These are phyloP conservation scores for Kluyveromyces dobzhanskii DNA, from an alignment of 805 yeast genomes.

Conservation along the genomic window DNA sequence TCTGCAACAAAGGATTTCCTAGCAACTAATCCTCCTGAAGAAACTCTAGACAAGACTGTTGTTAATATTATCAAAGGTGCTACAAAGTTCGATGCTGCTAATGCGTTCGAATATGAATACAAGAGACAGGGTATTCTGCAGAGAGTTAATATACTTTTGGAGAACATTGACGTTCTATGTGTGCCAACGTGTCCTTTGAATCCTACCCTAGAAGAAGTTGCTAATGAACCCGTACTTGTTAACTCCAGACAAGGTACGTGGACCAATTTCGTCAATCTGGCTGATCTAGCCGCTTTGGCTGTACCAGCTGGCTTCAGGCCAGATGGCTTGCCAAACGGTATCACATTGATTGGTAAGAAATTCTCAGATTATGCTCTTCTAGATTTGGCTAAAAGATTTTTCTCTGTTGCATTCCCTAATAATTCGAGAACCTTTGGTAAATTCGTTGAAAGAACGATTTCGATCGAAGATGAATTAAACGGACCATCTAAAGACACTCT, in stretches of 20 bases:
- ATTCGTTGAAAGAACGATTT: constrained; percentile 11
- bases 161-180: constrained; percentile 61
- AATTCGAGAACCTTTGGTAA: constrained; percentile 50
- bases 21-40: constrained; percentile 58
- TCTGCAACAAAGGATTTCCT: constrained; percentile 72
- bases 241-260: constrained; percentile 96
- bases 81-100: constrained; percentile 68
- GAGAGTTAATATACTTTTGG: constrained; percentile 45
- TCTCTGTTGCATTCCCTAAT: constrained; percentile 39
- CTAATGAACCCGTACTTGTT: constrained; percentile 66
- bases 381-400: constrained; percentile 69
- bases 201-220: constrained; percentile 70
- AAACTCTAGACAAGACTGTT: constrained; percentile 79
- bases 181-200: constrained; percentile 94
- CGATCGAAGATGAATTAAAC: constrained; percentile 10
- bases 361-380: constrained; percentile 85
- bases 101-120: constrained; percentile 79
- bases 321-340: constrained; percentile 87
- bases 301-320: constrained; percentile 83
- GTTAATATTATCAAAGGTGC: constrained; percentile 69
- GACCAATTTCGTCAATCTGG: constrained; percentile 92
- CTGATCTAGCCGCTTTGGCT: constrained; percentile 87
- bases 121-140: constrained; percentile 74
- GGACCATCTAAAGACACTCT: constrained; percentile 27
- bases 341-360: constrained; percentile 72